These are phyloP conservation scores for Colletotrichum aenigma DNA, from an alignment of 2,329 filamentous ascomycete species.

Conservation along the genomic window DNA sequence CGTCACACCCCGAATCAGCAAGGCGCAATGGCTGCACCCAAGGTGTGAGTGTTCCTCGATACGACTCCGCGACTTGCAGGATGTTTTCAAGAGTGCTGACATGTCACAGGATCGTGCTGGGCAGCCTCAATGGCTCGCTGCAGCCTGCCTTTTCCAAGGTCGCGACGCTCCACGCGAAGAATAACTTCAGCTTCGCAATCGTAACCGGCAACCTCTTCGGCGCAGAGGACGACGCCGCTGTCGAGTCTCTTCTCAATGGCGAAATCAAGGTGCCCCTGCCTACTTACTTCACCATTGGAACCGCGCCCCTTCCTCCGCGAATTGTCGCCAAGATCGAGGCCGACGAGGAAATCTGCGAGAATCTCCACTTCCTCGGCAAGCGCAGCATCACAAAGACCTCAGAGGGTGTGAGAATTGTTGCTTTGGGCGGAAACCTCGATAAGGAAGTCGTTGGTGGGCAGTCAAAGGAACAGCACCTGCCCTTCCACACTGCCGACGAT, in stretches of 20 bases:
- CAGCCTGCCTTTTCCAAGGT: conserved; percentile 80
- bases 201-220: conserved; percentile 84
- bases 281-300: conserved; percentile 89
- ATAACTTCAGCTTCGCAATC: conserved; percentile 85
- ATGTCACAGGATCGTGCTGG: conserved; percentile 73
- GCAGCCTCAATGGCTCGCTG: conserved; percentile 81
- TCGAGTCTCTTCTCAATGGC: conserved; percentile 73
- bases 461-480: conserved; percentile 75
- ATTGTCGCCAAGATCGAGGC: conserved; percentile 77
- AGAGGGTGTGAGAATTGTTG: conserved; percentile 86
- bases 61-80: not conserved
- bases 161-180: conserved; percentile 80
- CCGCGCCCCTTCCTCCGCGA: conserved; percentile 68
- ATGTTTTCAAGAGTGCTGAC: not conserved
- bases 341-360: conserved; percentile 81
- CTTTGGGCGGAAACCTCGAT: conserved; percentile 78
- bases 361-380: conserved; percentile 89
- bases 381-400: conserved; percentile 87
- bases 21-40: conserved; percentile 48
- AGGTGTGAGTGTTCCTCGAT: conserved; percentile 43
- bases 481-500: conserved; percentile 79
- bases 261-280: conserved; percentile 76
- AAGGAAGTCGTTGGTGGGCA: conserved; percentile 62
- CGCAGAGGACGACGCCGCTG: conserved; percentile 58
- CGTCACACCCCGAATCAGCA: not conserved